Evolutionary conservation across 2,329 filamentous ascomycete genomes (phyloP), one percentile per base, ranked within the genome.

Genomic region (Trichophyton simii): DNA sequence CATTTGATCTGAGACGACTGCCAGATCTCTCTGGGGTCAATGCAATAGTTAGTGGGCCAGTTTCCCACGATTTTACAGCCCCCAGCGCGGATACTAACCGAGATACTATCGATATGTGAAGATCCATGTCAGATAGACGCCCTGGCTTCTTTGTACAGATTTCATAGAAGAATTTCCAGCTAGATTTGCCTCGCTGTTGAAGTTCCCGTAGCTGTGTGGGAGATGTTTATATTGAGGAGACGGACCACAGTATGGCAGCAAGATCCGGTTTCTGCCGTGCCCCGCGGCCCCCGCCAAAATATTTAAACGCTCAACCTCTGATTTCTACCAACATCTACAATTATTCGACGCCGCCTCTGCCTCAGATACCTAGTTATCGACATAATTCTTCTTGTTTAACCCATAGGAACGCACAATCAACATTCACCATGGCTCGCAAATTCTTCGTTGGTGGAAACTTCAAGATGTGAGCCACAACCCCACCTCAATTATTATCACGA

Each of bases 371-470:
- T 36, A 36, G 9, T 2, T 36, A 34, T 13, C 13, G 13, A 28
- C 3, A 34, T 28, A 34, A 20, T 13, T 28, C 13, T 18, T 11
- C 50, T 55, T 18, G 11, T 34, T n/a, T 7, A n/a, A 55, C 3
- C n/a, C 15, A 3, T 15, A 36, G 25, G 34, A 7, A 28, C 31
- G 6, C 50, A 2, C 31, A 18, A 42, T 25, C 38, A 13, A 13
- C 41, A 42, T 63, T 60, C 66, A 74, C 79, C 83, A 96, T 95
- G 91, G 83, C 87, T 83, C 91, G 91, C 82, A 88, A 91, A 82
- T 96, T 95, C 83, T 95, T 96, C 77, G 89, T 96, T 77, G 91
- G 91, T 78, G 91, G 91, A 75, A 99, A 99, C 87, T 97, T 97
- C 82, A 97, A 99, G 84, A 97, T 97, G 91, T 95, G n/a, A 44